Base-by-base conservation (phyloP, 257 asterid species). In the Sherardia arvensis region DNA sequence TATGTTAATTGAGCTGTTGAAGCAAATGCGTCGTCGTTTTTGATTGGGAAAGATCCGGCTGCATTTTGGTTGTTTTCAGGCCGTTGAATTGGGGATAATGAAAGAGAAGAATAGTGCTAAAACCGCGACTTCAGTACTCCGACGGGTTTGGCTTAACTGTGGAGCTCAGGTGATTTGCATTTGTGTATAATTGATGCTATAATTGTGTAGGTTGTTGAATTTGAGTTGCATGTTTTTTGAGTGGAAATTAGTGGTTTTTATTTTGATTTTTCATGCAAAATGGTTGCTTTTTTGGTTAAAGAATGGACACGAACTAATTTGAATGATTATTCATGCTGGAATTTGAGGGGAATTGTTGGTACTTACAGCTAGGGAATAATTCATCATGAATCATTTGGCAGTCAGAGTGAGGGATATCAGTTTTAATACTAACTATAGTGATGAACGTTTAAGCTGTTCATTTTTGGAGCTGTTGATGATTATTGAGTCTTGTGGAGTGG, bases 61-160 rank as follows among this genome's bases (percentile, higher is more conserved):
- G 17, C 26, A 11, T 20, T 58, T 30, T 73, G 32, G 32, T 25
- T 23, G 7, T 18, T 58, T 29, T 54, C 36, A 69, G 72, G 64
- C 22, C 51, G 64, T 53, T 23, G 55, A 60, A 53, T 57, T 40
- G 67, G 53, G 72, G 66, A 87, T 71, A 73, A 91, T 92, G 97
- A 92, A 82, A 78, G 96, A 92, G 72, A 89, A 87, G 80, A 81
- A 65, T 65, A 57, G 58, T 63, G 75, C 83, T 66, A 78, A 84
- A 28, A 59, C 82, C 61, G 26, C 54, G 55, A 70, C 94, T 38
- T 70, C 89, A 26, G 48, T 85, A 40, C 83, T 89, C 69, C 83
- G 76, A 73, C 77, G 87, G 67, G 64, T 89, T 69, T 74, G 87
- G 76, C 70, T 81, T 71, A 85, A 76, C 65, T 89, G 97, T 66